Evolutionary conservation across 2,329 filamentous ascomycete species (phyloP), one percentile per base, ranked within the genome.

Genomic region (Aspergillus intermedius): DNA sequence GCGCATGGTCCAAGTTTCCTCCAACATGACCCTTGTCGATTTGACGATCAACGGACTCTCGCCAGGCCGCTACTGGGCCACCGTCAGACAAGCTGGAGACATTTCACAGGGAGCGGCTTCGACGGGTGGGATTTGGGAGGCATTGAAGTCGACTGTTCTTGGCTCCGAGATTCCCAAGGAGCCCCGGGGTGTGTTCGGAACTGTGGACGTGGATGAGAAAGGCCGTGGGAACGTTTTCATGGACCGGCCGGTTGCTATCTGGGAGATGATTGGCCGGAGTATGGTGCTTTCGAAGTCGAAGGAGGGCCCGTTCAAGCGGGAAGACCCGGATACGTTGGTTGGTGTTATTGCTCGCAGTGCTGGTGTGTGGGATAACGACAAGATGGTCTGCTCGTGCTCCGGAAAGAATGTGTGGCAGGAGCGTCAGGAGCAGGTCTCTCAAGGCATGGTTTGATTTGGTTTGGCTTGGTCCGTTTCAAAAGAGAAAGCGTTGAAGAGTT

Each of bases 351-450:
- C 93, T 44, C 79, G 93, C 64, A 96, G 91, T 69, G 91, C 93
- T 13, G 93, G 93, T n/a, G 86, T 95, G 53, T 98, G 93, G 93
- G 91, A 96, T 68, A 95, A 98, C 61, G 89, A 96, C 67, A 98
- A 97, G 79, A 95, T 88, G 42, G 91, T 98, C 5, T 98, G 93
- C 69, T 95, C 90, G 43, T 98, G 93, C 71, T 95, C 90, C 34
- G 93, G 93, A 3, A 97, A 97, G 81, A 97, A 91, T 49, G 81
- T 98, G 9, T 98, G 93, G 93, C 87, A 98, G 71, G 93, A 98
- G 77, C 82, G 93, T 59, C 84, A 85, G 71, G 91, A 96, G 62
- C 88, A 95, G 73, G 83, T 91, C 39, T 78, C 80, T 57, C 91
- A 88, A 73, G 93, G 93, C 2, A 97, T 98, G 88, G 37, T 21